Conservation (phyloP, 2,329 filamentous ascomycete species). For the Aspergillus flavus region DNA sequence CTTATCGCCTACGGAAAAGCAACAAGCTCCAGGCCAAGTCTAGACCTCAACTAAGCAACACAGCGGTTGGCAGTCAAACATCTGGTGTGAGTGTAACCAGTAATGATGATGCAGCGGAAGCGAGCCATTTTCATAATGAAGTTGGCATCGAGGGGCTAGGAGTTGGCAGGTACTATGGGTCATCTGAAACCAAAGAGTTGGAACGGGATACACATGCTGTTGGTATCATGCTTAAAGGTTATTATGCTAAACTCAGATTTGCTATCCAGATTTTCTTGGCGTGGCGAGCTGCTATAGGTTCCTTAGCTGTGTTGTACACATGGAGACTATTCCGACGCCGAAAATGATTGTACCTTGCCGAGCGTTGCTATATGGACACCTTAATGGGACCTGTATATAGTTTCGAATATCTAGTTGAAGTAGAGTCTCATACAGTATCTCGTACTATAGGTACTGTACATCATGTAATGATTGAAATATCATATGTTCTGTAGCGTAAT, state of each 20-base stretch:
- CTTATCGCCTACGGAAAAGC: slow-evolving; percentile 57
- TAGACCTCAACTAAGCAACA: slow-evolving; percentile 34
- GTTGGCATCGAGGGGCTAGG: slow-evolving; percentile 44
- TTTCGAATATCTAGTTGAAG: not conserved
- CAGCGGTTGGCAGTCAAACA: slow-evolving; percentile 37
- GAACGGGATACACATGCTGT: slow-evolving; percentile 40
- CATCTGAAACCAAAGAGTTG: slow-evolving; percentile 22
- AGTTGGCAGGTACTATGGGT: slow-evolving; percentile 36
- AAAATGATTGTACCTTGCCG: not conserved
- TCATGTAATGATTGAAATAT: not conserved
- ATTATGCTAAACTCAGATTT: slow-evolving; percentile 43
- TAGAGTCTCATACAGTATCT: not conserved
- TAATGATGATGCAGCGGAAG: slow-evolving; percentile 16
- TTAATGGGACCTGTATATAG: not conserved
- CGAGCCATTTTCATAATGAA: slow-evolving; percentile 34
- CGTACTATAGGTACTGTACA: not conserved
- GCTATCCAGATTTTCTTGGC: slow-evolving; percentile 45
- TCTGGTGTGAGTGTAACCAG: slow-evolving; percentile 32
- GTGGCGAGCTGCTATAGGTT: slow-evolving; percentile 39
- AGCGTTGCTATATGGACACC: not conserved
- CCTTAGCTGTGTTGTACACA: slow-evolving; percentile 30
- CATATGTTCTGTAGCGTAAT: not conserved
- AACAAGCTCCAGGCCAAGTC: slow-evolving; percentile 46
- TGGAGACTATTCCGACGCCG: slow-evolving; percentile 32
- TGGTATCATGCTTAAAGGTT: slow-evolving; percentile 47